phyloP scores from a whole-genome alignment of 164 flowering plant species.

The Vitis rotundifolia region DNA sequence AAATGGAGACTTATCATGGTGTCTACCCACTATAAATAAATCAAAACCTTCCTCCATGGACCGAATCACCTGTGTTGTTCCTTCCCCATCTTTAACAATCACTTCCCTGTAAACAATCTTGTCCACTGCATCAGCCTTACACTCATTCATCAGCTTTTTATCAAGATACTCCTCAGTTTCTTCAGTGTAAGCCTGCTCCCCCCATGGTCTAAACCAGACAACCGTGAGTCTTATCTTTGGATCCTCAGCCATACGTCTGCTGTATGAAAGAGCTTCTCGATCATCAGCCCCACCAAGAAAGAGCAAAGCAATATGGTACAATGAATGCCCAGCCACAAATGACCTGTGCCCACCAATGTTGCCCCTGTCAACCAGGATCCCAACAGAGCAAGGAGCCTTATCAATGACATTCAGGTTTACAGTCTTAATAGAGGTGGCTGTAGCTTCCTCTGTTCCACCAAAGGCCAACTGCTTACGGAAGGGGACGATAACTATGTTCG shows the following conservation, averaged over 20 bases:
- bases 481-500: no score
- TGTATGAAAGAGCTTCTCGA: slow-evolving; percentile 19
- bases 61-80: slow-evolving; percentile 10
- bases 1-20: slow-evolving; percentile 18
- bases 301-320: not conserved
- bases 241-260: slow-evolving; percentile 9
- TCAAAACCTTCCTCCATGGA: slow-evolving; percentile 21
- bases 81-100: slow-evolving; percentile 19
- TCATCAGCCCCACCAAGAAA: slow-evolving; percentile 27
- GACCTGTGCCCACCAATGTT: no score
- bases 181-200: not conserved
- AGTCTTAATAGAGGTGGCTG: no score
- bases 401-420: no score
- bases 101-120: slow-evolving; percentile 13
- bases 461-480: no score
- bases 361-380: no score
- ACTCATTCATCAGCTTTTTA: not conserved
- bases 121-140: not conserved
- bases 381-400: no score
- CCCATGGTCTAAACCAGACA: not conserved
- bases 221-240: not conserved
- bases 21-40: slow-evolving; percentile 37
- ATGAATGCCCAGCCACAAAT: no score
- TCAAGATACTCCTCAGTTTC: not conserved
- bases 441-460: no score